Conservation (phyloP, 306 rosid species). For the Astragalus glycyphyllos region DNA sequence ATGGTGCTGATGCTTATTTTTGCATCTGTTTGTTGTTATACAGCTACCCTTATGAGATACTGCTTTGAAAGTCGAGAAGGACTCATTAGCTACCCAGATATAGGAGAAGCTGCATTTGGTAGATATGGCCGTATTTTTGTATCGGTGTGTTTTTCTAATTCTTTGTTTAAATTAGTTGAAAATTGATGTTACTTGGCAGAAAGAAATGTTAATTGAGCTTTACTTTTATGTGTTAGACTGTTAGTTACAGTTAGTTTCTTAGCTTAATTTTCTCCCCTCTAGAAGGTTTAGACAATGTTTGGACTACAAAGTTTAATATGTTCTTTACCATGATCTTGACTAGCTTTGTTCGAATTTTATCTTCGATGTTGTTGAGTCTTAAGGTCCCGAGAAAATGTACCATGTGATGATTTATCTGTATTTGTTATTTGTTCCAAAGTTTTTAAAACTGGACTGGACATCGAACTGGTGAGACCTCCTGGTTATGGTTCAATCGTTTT, state of each 20-base stretch:
- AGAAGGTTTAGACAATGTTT: neutral
- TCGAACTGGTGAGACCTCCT: no score
- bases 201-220: neutral
- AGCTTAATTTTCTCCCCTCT: neutral
- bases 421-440: no score
- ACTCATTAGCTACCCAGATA: constrained; percentile 68
- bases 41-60: constrained; percentile 73
- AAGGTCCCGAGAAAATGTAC: constrained; percentile 8
- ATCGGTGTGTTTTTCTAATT: constrained; percentile 64
- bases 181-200: constrained; percentile 10
- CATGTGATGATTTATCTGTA: neutral
- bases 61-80: constrained; percentile 78
- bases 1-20: constrained; percentile 64
- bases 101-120: constrained; percentile 93
- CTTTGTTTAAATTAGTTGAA: constrained; percentile 23
- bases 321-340: constrained; percentile 3
- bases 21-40: constrained; percentile 74
- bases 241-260: neutral
- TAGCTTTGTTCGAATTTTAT: constrained; percentile 7
- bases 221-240: constrained; percentile 5
- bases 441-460: no score
- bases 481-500: no score
- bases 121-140: constrained; percentile 67
- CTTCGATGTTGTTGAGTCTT: constrained; percentile 11
- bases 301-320: constrained; percentile 1